Percentiles rank a stretch among this genome's conserved stretches.
Evolutionary conservation across 1,139 yeast species (phyloP).

Genomic region (Saccharomyces hybrid): DNA sequence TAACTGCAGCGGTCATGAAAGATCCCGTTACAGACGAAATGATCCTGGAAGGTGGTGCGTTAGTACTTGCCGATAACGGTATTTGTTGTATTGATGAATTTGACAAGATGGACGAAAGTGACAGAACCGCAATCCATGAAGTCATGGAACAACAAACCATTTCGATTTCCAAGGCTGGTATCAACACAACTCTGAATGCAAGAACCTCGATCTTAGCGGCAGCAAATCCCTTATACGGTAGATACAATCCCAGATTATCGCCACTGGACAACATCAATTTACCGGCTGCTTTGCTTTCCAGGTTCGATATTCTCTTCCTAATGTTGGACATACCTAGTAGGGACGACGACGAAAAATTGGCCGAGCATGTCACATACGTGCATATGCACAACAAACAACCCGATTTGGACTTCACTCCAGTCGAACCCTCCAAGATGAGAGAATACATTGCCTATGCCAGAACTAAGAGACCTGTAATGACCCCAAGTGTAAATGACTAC

Average conservation of each 20-base stretch:
- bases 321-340: slow-evolving; percentile 78
- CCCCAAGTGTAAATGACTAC: slow-evolving; percentile 81
- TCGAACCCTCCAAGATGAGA: slow-evolving; percentile 74
- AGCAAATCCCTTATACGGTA: slow-evolving; percentile 96
- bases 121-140: slow-evolving; percentile 97
- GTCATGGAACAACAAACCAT: slow-evolving; percentile 99
- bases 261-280: slow-evolving; percentile 94
- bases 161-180: slow-evolving; percentile 96
- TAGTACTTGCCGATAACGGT: slow-evolving; percentile 95
- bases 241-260: slow-evolving; percentile 83
- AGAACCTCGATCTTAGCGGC: slow-evolving; percentile 95
- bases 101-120: slow-evolving; percentile 97
- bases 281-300: slow-evolving; percentile 92
- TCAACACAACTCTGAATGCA: slow-evolving; percentile 92
- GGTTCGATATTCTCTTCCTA: slow-evolving; percentile 86
- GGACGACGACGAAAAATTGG: slow-evolving; percentile 78
- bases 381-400: slow-evolving; percentile 93
- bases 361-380: slow-evolving; percentile 89
- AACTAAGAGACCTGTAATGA: slow-evolving; percentile 75
- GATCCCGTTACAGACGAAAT: slow-evolving; percentile 98
- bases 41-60: slow-evolving; percentile 98
- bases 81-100: slow-evolving; percentile 98
- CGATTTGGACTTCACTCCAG: slow-evolving; percentile 61
- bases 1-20: slow-evolving; percentile 98
- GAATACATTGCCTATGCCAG: slow-evolving; percentile 87